phyloP scores from a whole-genome alignment of 2,329 filamentous ascomycete species.

The Pseudocercospora fijiensis region DNA sequence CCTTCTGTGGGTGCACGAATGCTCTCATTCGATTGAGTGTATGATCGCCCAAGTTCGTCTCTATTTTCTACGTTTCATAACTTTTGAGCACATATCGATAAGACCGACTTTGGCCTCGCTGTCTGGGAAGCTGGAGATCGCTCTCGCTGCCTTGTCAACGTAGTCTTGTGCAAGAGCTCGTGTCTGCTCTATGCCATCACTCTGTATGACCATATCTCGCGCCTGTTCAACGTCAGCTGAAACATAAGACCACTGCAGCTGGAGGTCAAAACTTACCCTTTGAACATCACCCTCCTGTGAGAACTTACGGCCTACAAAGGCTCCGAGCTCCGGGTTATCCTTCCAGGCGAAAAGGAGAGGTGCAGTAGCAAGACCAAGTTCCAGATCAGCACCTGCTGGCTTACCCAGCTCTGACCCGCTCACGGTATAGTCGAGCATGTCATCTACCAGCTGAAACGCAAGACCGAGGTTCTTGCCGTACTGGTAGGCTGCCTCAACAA shows the following conservation, averaged over 20 bases:
- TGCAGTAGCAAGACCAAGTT: conserved; percentile 89
- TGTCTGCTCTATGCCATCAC: conserved; percentile 88
- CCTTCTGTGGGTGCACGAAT: not conserved
- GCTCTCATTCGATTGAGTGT: not conserved
- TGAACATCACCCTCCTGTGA: conserved; percentile 76
- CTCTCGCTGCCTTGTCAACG: conserved; percentile 78
- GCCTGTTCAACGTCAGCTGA: conserved; percentile 59
- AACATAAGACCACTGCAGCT: not conserved
- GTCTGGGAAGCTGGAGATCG: conserved; percentile 83
- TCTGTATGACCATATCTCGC: conserved; percentile 76
- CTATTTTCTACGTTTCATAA: conserved; percentile 82
- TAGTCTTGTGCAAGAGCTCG: conserved; percentile 87
- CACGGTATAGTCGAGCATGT: conserved; percentile 95
- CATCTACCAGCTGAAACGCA: conserved; percentile 95
- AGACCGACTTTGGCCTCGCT: conserved; percentile 91
- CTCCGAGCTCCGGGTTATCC: conserved; percentile 76
- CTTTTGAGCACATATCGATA: conserved; percentile 91
- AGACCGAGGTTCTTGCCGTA: conserved; percentile 93
- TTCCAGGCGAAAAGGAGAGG: conserved; percentile 90
- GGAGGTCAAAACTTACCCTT: conserved; percentile 58
- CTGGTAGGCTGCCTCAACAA: conserved; percentile 85
- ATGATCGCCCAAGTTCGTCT: conserved; percentile 5
- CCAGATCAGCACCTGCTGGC: conserved; percentile 88
- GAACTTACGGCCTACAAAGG: conserved; percentile 90
- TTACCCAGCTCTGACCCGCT: conserved; percentile 85